Evolutionary conservation across 805 yeast species (phyloP), one percentile per base, ranked within the genome.

Genomic region (Yamadazyma sp.): DNA sequence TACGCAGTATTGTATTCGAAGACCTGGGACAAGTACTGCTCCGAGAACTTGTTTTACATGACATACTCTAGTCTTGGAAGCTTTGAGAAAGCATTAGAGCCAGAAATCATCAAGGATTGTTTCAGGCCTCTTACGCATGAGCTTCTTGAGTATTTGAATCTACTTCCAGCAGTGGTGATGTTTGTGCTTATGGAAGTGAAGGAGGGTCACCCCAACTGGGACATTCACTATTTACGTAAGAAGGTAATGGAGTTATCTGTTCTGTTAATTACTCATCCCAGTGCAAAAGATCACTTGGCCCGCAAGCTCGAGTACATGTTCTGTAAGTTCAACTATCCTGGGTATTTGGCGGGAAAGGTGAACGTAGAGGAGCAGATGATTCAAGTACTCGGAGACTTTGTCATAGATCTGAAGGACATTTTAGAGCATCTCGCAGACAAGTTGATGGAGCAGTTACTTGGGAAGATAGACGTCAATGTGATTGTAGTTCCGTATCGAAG

Each of bases 11-110:
- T 13, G 14, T 12, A 15, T 6, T 35, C 45, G 6, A 38, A 30
- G 16, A 28, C 28, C 11, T 44, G 48, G 48, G 45, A 41, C 15
- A 23, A 25, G 4, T 23, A 41, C 14, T 38, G 28, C 18, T 28
- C 34, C n/a, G 43, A 41, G 24, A 41, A 37, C 20, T 28, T 44
- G 9, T 44, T 44, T 35, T 41, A 31, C 20, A 9, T 28, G 23
- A 14, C 23, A 10, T 22, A 20, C 29, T 26, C 18, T n/a, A 21
- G 32, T 23, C 11, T 12, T 12, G 33, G 18, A 7, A n/a, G 9
- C 4, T 18, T 33, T 8, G 30, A 33, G 12, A 16, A 17, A 15
- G 28, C 25, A 9, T 29, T 33, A 11, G n/a, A 16, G 10, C 36
- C 36, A 7, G 18, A 9, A 2, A 16, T 16, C 13, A 15, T 24